phyloP scores from a whole-genome alignment of 2,329 filamentous ascomycete species.

The Neofusicoccum umdonicola region DNA sequence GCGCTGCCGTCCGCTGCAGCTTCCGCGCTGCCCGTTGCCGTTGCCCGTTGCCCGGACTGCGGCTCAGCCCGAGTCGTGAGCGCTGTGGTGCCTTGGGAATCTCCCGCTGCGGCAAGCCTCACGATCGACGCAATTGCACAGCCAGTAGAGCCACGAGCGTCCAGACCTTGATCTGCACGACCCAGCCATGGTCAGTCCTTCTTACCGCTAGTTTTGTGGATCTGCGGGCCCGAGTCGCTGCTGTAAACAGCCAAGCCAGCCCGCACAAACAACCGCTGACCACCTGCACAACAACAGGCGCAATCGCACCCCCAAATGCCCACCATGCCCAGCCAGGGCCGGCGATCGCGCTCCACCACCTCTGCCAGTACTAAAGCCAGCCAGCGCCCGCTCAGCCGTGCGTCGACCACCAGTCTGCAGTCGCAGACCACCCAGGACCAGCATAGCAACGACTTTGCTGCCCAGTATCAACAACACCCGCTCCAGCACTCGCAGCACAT shows the following conservation, averaged over 20 bases:
- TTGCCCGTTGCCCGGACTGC: constrained; percentile 8
- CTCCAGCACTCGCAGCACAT: constrained; percentile 25
- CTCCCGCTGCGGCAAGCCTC: constrained; percentile 2
- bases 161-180: constrained; percentile 11
- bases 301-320: constrained; percentile 16
- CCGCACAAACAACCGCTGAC: constrained; percentile 28
- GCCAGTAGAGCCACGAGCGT: background rate
- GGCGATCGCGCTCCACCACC: constrained; percentile 47
- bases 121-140: constrained; percentile 15
- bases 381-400: constrained; percentile 47
- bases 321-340: constrained; percentile 36
- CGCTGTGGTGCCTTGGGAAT: constrained; percentile 3
- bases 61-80: constrained; percentile 2
- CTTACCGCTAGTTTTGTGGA: constrained; percentile 17
- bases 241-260: constrained; percentile 16
- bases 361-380: constrained; percentile 42
- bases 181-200: constrained; percentile 13
- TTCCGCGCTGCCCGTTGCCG: background rate
- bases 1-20: background rate
- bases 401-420: constrained; percentile 49
- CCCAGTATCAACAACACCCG: constrained; percentile 22
- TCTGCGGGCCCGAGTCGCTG: constrained; percentile 10
- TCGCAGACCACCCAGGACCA: constrained; percentile 26
- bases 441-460: constrained; percentile 26
- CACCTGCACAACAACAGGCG: constrained; percentile 20